phyloP scores from a whole-genome alignment of 169 alveolate genomes.

The Eimeria sp. region DNA sequence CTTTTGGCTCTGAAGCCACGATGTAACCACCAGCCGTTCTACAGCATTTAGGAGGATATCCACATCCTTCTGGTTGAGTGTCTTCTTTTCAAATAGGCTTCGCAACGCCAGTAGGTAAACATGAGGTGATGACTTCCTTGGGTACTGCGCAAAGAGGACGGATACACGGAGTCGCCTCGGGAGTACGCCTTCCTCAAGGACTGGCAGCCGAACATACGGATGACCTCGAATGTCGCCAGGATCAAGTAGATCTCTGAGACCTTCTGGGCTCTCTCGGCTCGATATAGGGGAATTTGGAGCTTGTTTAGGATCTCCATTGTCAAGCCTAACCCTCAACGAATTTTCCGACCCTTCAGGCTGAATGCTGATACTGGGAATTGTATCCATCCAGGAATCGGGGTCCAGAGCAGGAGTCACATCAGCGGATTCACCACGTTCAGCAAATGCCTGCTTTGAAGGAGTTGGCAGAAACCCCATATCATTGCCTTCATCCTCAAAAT shows the following conservation, averaged over 20 bases:
- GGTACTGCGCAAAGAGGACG: background rate
- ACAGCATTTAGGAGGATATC: background rate
- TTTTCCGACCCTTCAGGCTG: background rate
- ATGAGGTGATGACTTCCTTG: background rate
- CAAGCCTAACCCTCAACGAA: background rate
- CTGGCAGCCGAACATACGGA: background rate
- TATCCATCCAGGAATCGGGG: conserved; percentile 3
- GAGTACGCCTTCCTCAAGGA: background rate
- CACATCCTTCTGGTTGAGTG: background rate
- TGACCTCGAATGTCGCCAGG: background rate
- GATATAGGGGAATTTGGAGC: background rate
- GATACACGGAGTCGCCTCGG: background rate
- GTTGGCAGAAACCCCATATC: background rate
- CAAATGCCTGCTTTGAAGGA: background rate
- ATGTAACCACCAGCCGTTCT: background rate
- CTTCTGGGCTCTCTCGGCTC: background rate
- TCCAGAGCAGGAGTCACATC: background rate
- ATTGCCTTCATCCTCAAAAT: background rate
- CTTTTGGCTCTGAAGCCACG: background rate
- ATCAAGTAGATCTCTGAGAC: background rate
- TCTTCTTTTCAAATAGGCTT: background rate
- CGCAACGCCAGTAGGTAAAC: background rate
- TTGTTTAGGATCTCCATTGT: background rate
- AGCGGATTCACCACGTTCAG: background rate
- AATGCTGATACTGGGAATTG: background rate